Evolutionary conservation across 148 eudicot genomes (phyloP).

Genomic region (Selenicereus undatus): DNA sequence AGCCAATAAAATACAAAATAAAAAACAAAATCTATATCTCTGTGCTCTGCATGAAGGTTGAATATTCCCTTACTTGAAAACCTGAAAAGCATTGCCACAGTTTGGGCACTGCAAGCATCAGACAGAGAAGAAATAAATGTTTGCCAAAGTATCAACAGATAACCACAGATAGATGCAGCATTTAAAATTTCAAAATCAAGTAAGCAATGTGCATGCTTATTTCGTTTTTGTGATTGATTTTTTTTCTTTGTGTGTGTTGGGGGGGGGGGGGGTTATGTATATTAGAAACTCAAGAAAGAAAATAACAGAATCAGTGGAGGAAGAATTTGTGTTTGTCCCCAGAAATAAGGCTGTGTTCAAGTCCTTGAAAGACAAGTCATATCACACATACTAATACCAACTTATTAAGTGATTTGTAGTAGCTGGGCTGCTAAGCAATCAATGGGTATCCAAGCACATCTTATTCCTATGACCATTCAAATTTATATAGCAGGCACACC

Average conservation of each 20-base stretch:
- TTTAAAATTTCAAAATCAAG: not conserved
- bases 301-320: not conserved
- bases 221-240: not conserved
- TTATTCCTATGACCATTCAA: not conserved
- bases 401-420: not conserved
- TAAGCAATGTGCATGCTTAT: not conserved
- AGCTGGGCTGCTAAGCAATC: not conserved
- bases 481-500: not conserved
- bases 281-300: not conserved
- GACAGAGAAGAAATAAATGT: constrained; percentile 9
- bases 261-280: not conserved
- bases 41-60: constrained; percentile 8
- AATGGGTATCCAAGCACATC: not conserved
- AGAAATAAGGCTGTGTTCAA: not conserved
- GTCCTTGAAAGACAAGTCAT: not conserved
- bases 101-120: constrained; percentile 78
- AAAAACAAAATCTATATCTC: not conserved
- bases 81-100: constrained; percentile 77
- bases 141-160: constrained; percentile 6
- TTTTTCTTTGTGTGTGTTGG: too few relatives aligned
- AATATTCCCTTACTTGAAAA: constrained; percentile 62
- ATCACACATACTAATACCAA: not conserved
- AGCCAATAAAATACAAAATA: not conserved
- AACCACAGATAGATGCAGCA: not conserved
- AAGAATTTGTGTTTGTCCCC: not conserved